phyloP scores from a whole-genome alignment of 257 asterid species.

The Nicotiana tabacum region DNA sequence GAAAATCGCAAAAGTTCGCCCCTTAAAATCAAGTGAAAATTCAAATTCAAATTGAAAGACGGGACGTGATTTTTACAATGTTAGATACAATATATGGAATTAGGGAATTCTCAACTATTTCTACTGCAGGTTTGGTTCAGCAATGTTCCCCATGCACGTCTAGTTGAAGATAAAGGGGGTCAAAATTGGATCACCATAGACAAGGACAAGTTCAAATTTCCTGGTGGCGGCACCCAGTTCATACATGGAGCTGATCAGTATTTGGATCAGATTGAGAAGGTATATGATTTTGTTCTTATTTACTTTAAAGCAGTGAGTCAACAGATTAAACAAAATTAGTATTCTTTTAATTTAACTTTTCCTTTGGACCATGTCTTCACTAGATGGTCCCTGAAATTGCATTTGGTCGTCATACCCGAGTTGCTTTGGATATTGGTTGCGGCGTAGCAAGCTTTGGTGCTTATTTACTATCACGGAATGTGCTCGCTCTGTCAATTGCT shows the following conservation, averaged over 20 bases:
- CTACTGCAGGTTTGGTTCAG: constrained; percentile 84
- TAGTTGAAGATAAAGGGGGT: constrained; percentile 93
- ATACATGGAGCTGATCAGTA: constrained; percentile 93
- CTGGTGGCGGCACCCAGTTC: constrained; percentile 97
- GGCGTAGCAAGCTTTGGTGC: constrained; percentile 98
- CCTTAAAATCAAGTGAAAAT: neutral
- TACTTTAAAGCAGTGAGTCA: neutral
- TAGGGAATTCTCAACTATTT: neutral
- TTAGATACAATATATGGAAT: too few relatives aligned
- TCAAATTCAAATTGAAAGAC: too few relatives aligned
- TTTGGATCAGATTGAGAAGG: constrained; percentile 91
- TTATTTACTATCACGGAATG: constrained; percentile 64
- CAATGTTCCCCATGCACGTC: constrained; percentile 91
- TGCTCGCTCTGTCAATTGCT: constrained; percentile 76
- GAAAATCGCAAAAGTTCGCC: too few relatives aligned
- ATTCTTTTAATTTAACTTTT: neutral
- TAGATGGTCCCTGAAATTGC: constrained; percentile 87
- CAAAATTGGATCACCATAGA: constrained; percentile 80
- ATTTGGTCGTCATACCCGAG: constrained; percentile 74
- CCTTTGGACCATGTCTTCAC: neutral
- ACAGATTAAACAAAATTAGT: neutral
- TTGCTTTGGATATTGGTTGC: constrained; percentile 83
- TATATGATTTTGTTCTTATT: constrained; percentile 10
- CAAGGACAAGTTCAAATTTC: constrained; percentile 91
- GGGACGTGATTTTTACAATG: too few relatives aligned